A percentile compares a stretch with the other conserved stretches of the same genome.
These are phyloP conservation scores for Asterella californica DNA, from an alignment of 225 moss, liverwort and hornwort genomes.

Conservation along the genomic window DNA sequence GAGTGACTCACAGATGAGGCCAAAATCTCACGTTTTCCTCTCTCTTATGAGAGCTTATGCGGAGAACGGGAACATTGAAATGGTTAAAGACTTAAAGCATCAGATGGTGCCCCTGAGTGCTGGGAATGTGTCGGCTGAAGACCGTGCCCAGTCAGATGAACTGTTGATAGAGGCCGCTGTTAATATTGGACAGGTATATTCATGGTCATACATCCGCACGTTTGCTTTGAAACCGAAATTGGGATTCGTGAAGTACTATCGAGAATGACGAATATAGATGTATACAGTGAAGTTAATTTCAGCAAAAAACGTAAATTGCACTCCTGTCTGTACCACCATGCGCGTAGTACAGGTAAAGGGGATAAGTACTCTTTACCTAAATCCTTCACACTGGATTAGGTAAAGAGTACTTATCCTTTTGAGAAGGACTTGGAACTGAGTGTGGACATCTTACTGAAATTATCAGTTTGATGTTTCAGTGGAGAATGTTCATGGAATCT, in stretches of 20 bases:
- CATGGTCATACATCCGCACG: neutral
- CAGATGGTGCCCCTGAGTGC: constrained; percentile 82
- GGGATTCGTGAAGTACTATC: too few relatives aligned
- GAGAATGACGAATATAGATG: too few relatives aligned
- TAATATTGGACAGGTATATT: constrained; percentile 63
- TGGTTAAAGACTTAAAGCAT: constrained; percentile 57
- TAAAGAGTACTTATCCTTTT: neutral
- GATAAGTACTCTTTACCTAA: neutral
- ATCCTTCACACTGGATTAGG: neutral
- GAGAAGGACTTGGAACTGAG: neutral
- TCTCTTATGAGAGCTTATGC: constrained; percentile 96
- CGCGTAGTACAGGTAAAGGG: neutral
- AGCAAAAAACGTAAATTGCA: neutral
- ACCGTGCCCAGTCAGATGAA: constrained; percentile 97
- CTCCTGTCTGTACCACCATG: neutral
- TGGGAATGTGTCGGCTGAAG: constrained; percentile 77
- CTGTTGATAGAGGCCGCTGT: constrained; percentile 90
- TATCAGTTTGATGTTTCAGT: neutral
- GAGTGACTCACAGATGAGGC: constrained; percentile 59
- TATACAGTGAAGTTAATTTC: neutral
- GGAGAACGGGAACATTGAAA: constrained; percentile 60
- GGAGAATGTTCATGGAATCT: too few relatives aligned
- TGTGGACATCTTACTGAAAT: neutral
- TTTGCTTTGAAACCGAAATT: too few relatives aligned
- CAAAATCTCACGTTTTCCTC: constrained; percentile 87